These are phyloP conservation scores for Tolypocladium nubicola DNA, from an alignment of 2,329 filamentous ascomycete species.

Conservation along the genomic window DNA sequence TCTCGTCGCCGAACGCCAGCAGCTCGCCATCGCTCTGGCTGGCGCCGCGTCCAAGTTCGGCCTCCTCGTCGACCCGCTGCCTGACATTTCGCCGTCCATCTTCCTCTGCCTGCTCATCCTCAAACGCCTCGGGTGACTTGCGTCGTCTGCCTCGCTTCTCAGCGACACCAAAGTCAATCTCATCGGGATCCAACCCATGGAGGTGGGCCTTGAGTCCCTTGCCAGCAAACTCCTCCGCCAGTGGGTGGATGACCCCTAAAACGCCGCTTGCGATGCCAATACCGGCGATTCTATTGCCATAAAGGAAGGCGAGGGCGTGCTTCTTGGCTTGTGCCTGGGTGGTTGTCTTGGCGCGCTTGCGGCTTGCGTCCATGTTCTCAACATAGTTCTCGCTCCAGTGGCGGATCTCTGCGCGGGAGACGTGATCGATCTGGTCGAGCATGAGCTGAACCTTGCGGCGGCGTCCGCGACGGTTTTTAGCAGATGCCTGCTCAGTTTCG, in stretches of 20 bases:
- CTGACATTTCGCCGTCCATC: conserved; percentile 24
- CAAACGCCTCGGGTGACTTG: conserved; percentile 32
- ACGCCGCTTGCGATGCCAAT: conserved; percentile 14
- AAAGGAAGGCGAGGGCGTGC: conserved; percentile 20
- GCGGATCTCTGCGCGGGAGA: conserved; percentile 26
- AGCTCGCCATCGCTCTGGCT: conserved; percentile 15
- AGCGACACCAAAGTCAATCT: conserved; percentile 6
- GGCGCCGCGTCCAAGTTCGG: conserved; percentile 16
- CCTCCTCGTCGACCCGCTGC: conserved; percentile 18
- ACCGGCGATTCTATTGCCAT: conserved; percentile 23
- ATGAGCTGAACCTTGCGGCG: conserved; percentile 15
- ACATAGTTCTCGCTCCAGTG: conserved; percentile 33
- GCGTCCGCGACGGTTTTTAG: conserved; percentile 12
- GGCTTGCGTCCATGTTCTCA: conserved; percentile 41
- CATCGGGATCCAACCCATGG: conserved; percentile 12
- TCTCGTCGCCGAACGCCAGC: conserved; percentile 25
- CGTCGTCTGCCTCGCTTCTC: conserved; percentile 25
- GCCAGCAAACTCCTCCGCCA: conserved; percentile 34
- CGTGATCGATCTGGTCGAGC: conserved; percentile 20
- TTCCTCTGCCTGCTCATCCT: conserved; percentile 16
- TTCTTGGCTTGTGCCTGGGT: conserved; percentile 27
- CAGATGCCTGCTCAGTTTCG: conserved; percentile 8
- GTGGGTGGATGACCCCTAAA: conserved; percentile 26
- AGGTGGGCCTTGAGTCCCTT: conserved; percentile 25
- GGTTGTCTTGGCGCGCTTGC: conserved; percentile 13